Percentiles rank a stretch among this genome's conserved stretches.
Evolutionary conservation across 116 monocot species (phyloP).

Genomic region (Papilionanthe hybrid): DNA sequence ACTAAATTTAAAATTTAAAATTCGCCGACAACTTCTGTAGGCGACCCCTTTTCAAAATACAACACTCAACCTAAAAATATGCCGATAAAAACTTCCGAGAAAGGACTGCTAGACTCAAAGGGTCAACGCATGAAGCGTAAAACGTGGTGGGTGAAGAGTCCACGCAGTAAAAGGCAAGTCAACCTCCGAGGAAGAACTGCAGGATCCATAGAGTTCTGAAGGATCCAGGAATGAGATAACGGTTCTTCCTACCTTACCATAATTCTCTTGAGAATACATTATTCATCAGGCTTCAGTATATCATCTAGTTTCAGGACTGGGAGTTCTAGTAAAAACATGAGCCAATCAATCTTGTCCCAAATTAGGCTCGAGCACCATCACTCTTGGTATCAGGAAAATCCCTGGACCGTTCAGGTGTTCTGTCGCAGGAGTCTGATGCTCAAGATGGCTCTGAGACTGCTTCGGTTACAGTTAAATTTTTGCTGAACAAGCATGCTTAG

Average conservation of each 20-base stretch:
- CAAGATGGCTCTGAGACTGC: conserved; percentile 40
- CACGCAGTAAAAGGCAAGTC: too few relatives aligned
- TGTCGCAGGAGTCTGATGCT: conserved; percentile 38
- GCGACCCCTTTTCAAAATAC: too few relatives aligned
- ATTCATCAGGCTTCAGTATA: conserved; percentile 80
- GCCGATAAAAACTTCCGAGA: too few relatives aligned
- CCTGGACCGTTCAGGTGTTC: conserved; percentile 39
- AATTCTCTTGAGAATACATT: conserved; percentile 70
- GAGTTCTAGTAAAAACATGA: conserved; percentile 94
- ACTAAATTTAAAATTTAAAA: too few relatives aligned
- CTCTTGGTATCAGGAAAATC: conserved; percentile 57
- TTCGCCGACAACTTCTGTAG: too few relatives aligned
- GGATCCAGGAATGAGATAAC: conserved; percentile 74
- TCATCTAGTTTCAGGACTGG: conserved; percentile 95
- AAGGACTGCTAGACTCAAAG: too few relatives aligned
- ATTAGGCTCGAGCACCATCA: conserved; percentile 80
- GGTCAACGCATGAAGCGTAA: too few relatives aligned
- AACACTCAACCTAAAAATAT: too few relatives aligned
- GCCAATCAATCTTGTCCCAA: conserved; percentile 83
- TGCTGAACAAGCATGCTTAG: conserved; percentile 54
- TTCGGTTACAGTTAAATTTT: conserved; percentile 68
- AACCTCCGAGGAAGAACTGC: too few relatives aligned
- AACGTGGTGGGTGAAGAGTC: too few relatives aligned
- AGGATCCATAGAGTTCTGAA: too few relatives aligned
- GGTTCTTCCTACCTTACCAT: conserved; percentile 87